Percentiles rank a stretch among this genome's conserved stretches.
Evolutionary conservation across 352 stramenopile species (phyloP).

Genomic region (Phytophthora pistaciae): DNA sequence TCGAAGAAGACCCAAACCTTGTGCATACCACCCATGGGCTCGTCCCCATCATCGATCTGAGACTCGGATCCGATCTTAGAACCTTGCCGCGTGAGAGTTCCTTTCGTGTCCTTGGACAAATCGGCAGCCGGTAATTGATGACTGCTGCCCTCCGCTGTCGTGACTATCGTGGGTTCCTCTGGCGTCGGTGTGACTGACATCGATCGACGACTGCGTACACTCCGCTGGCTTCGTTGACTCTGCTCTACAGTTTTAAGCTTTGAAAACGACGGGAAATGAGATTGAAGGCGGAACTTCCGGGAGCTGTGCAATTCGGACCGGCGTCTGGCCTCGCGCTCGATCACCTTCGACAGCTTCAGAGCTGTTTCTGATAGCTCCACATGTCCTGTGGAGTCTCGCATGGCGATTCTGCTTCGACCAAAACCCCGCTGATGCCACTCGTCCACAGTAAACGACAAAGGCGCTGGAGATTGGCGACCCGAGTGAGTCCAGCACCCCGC

Average conservation of each 20-base stretch:
- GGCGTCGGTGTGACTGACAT: constrained; percentile 35
- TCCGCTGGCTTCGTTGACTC: constrained; percentile 7
- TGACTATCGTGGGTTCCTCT: constrained; percentile 20
- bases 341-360: constrained; percentile 72
- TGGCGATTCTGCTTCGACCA: background rate
- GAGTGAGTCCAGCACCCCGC: background rate
- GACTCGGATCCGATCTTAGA: constrained; percentile 17
- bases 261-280: constrained; percentile 41
- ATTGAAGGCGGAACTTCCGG: constrained; percentile 44
- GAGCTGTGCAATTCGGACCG: constrained; percentile 42
- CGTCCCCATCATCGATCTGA: constrained; percentile 6
- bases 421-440: background rate
- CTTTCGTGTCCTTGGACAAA: constrained; percentile 1
- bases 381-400: constrained; percentile 6
- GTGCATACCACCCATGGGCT: constrained; percentile 20
- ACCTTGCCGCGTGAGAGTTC: constrained; percentile 14
- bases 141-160: background rate
- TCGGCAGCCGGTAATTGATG: background rate
- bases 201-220: constrained; percentile 29
- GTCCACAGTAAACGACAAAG: background rate
- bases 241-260: constrained; percentile 20
- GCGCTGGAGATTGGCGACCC: background rate
- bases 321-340: constrained; percentile 67
- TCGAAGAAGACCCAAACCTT: constrained; percentile 69
- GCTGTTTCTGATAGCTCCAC: constrained; percentile 65